Evolutionary conservation across 1,284 basidiomycete species (phyloP), one percentile per base, ranked within the genome.

Genomic region (Microbotryum lychnidis-dioicae): DNA sequence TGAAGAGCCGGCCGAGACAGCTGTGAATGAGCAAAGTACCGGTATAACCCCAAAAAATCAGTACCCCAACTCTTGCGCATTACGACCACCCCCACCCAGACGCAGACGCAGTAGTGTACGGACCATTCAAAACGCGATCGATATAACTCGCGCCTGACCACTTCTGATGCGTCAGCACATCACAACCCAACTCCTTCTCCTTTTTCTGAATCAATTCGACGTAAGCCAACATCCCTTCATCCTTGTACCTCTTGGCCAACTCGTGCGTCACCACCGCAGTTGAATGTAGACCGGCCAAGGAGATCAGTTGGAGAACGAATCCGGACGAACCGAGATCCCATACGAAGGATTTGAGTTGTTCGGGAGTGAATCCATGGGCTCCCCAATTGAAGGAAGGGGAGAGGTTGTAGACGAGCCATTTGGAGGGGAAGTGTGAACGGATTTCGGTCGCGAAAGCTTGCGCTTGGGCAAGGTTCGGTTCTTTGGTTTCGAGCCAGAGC

Each of bases 301-400:
- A 93, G 72, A 91, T 83, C 27, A 91, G 77, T 73, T 91, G 89
- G 20, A 91, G 79, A 61, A 89, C 84, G 72, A 91, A 91, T 54
- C 87, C 89, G 78, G 91, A 88, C 77, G 91, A 91, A 33, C 82
- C 91, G 53, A 96, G 81, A 60, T 94, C 89, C 89, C 90, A 92
- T 44, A 92, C 80, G 74, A 93, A 94, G 76, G 82, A 84, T 80
- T 87, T 89, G 73, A 96, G 76, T 65, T 86, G 84, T 7, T 79
- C 77, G 68, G 89, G 73, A 49, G 73, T 70, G 76, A 88, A 92
- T 20, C 91, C 91, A 71, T 88, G 86, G 14, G 81, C 82, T 31
- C 82, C 80, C 91, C 91, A 96, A 76, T 94, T 93, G 80, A 96
- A 96, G 72, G 87, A 90, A 4, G 91, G 91, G 71, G 88, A 91